Conservation (phyloP, 2,329 filamentous ascomycete species). For the Penicillium sp. region DNA sequence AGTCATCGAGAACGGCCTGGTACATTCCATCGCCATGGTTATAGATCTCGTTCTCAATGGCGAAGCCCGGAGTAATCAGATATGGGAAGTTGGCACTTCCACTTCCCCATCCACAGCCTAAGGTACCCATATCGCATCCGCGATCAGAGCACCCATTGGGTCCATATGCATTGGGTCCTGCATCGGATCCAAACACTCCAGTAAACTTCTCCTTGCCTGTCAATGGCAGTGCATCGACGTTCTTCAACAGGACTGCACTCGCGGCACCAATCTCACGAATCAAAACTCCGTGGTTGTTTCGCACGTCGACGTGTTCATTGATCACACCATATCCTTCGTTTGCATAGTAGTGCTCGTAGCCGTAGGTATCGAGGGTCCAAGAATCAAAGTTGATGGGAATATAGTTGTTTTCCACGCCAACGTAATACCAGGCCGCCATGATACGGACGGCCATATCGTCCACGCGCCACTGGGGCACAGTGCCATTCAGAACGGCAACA, state of each 20-base stretch:
- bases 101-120: constrained; percentile 8
- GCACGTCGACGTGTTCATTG: constrained; percentile 55
- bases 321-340: constrained; percentile 8
- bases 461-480: constrained; percentile 39
- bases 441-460: constrained; percentile 50
- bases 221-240: constrained; percentile 49
- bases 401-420: constrained; percentile 42
- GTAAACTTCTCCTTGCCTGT: constrained; percentile 43
- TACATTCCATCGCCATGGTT: constrained; percentile 17
- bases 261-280: constrained; percentile 75
- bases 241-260: constrained; percentile 70
- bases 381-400: constrained; percentile 9
- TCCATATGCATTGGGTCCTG: constrained; percentile 35
- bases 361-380: constrained; percentile 27
- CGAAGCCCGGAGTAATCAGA: constrained; percentile 23
- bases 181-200: constrained; percentile 52
- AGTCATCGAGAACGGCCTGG: constrained; percentile 14
- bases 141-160: constrained; percentile 9
- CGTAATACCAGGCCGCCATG: constrained; percentile 47
- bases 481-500: constrained; percentile 36
- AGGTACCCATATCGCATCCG: constrained; percentile 6
- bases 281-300: constrained; percentile 64
- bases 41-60: constrained; percentile 22
- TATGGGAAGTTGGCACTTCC: constrained; percentile 15
- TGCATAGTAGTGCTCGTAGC: constrained; percentile 3